Conservation (phyloP, 2,329 filamentous ascomycete genomes). For the Aspergillus luchuensis region DNA sequence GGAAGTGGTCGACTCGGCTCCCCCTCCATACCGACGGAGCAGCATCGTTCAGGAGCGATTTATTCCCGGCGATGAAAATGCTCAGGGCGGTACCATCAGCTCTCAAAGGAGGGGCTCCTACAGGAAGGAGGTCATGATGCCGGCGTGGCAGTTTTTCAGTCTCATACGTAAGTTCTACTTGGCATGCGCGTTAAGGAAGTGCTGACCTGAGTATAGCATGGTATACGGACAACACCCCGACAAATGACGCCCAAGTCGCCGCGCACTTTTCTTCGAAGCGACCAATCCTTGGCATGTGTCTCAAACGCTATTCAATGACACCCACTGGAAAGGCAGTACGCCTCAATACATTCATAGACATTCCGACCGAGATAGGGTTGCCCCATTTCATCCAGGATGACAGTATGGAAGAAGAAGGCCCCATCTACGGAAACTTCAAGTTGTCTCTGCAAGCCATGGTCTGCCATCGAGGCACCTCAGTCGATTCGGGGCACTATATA, state of each 20-base stretch:
- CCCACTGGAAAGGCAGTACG: constrained; percentile 68
- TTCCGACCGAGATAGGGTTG: constrained; percentile 78
- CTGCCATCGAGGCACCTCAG: constrained; percentile 82
- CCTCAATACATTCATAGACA: constrained; percentile 83
- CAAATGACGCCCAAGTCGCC: constrained; percentile 77
- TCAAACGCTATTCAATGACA: constrained; percentile 84
- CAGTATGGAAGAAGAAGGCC: constrained; percentile 65
- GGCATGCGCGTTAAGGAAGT: background rate
- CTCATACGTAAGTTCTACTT: constrained; percentile 71
- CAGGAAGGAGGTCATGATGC: constrained; percentile 85
- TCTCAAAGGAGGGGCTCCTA: constrained; percentile 45
- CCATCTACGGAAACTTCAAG: constrained; percentile 85
- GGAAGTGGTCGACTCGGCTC: constrained; percentile 28
- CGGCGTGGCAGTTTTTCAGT: constrained; percentile 96
- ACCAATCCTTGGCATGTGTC: constrained; percentile 86
- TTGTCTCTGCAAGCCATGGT: constrained; percentile 87
- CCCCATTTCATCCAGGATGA: constrained; percentile 90
- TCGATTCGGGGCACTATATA: constrained; percentile 90
- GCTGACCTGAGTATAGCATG: constrained; percentile 64
- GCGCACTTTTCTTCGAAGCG: constrained; percentile 79
- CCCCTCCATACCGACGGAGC: constrained; percentile 33
- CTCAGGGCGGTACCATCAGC: constrained; percentile 33
- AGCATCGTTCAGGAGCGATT: constrained; percentile 51
- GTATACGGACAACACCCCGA: constrained; percentile 71
- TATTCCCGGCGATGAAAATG: constrained; percentile 48